These are phyloP conservation scores for Cryptomeria japonica DNA, from an alignment of 75 land plant species.

Conservation along the genomic window DNA sequence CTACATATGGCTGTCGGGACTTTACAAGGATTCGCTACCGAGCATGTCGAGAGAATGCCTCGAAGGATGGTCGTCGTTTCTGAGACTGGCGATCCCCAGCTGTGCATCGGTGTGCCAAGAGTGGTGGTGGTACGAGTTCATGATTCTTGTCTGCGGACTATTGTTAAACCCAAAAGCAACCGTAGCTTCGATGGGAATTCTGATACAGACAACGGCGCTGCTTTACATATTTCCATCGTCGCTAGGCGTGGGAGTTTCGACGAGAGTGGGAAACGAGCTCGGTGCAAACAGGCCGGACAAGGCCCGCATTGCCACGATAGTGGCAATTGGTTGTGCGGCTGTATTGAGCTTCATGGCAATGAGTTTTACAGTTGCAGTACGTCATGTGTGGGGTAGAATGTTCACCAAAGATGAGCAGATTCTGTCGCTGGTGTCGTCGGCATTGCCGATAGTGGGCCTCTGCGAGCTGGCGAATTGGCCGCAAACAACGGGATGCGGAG, in stretches of 20 bases:
- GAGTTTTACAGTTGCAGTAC: conserved; percentile 20
- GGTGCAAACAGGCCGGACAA: conserved; percentile 37
- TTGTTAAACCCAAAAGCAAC: conserved; percentile 25
- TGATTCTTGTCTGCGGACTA: conserved; percentile 39
- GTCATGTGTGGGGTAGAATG: conserved; percentile 30
- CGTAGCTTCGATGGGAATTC: conserved; percentile 45
- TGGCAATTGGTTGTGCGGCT: conserved; percentile 21
- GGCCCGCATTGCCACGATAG: conserved; percentile 24
- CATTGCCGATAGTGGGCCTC: conserved; percentile 32
- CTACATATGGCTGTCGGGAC: conserved; percentile 16
- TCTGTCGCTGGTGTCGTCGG: conserved; percentile 21
- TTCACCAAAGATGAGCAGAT: conserved; percentile 28
- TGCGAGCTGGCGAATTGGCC: conserved; percentile 55
- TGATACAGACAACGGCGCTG: conserved; percentile 44
- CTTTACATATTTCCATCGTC: conserved; percentile 50
- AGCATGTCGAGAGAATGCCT: conserved; percentile 20
- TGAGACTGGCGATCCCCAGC: conserved; percentile 31
- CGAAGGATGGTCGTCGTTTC: conserved; percentile 32
- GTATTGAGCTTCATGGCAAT: conserved; percentile 15
- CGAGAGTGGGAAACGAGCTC: conserved; percentile 53
- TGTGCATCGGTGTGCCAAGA: conserved; percentile 49
- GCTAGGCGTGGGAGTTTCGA: conserved; percentile 40
- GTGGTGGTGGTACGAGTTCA: conserved; percentile 61
- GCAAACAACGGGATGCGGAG: conserved; percentile 47
- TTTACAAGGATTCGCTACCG: conserved; percentile 15